These are phyloP conservation scores for Adansonia grandidieri DNA, from an alignment of 441 rosid genomes.

Conservation along the genomic window DNA sequence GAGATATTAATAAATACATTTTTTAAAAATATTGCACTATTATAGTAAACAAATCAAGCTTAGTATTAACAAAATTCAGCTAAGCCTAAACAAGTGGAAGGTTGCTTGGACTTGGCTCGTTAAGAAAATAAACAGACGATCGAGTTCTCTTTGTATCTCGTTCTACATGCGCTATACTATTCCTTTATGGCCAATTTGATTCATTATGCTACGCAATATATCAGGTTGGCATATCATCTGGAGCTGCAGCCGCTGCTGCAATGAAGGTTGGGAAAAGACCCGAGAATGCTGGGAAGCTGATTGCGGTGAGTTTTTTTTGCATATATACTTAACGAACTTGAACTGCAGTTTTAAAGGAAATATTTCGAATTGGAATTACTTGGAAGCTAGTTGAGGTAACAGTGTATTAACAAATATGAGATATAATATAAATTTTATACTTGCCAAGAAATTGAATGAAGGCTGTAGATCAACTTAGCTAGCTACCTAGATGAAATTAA, in stretches of 20 bases:
- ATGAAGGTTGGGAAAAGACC: slow-evolving; percentile 79
- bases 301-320: slow-evolving; percentile 59
- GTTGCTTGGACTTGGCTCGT: slow-evolving; percentile 15
- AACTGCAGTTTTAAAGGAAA: slow-evolving; percentile 6
- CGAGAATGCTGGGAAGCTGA: slow-evolving; percentile 84
- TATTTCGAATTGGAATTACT: neutral
- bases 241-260: slow-evolving; percentile 93
- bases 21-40: neutral
- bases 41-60: neutral
- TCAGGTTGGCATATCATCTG: slow-evolving; percentile 97
- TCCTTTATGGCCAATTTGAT: slow-evolving; percentile 9
- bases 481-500: neutral
- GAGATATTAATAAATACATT: neutral
- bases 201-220: slow-evolving; percentile 2
- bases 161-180: neutral
- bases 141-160: neutral
- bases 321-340: slow-evolving; percentile 13
- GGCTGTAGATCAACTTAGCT: neutral
- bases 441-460: neutral
- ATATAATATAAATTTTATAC: neutral
- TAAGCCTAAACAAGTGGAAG: neutral
- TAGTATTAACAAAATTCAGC: neutral
- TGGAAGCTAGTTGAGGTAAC: neutral
- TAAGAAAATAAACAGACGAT: neutral
- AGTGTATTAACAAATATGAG: neutral